A percentile compares a stretch with the other conserved stretches of the same genome.
phyloP scores from a whole-genome alignment of 2,329 filamentous ascomycete species.

The Aspergillus ibericus region DNA sequence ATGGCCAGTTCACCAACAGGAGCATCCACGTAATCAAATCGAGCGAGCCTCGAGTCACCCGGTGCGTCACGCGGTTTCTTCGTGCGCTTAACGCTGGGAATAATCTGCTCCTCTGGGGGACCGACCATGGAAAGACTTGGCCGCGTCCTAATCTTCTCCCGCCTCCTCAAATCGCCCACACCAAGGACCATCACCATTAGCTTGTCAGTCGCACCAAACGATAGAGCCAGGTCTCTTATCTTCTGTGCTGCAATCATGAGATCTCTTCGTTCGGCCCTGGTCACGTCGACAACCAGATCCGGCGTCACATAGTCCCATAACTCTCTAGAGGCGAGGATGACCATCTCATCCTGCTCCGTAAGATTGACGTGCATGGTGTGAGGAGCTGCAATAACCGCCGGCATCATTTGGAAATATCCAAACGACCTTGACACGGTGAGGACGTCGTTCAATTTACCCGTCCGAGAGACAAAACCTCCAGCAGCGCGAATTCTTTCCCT shows the following conservation, averaged over 20 bases:
- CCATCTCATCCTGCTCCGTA: slow-evolving; percentile 87
- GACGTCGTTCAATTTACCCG: slow-evolving; percentile 87
- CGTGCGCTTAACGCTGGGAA: slow-evolving; percentile 63
- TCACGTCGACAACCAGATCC: slow-evolving; percentile 88
- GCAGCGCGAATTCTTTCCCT: slow-evolving; percentile 88
- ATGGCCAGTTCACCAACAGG: slow-evolving; percentile 89
- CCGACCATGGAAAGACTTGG: slow-evolving; percentile 84
- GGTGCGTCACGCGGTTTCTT: slow-evolving; percentile 59
- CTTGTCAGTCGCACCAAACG: slow-evolving; percentile 89
- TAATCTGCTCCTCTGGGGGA: slow-evolving; percentile 64
- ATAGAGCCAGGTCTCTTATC: slow-evolving; percentile 89
- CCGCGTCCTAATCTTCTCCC: slow-evolving; percentile 71
- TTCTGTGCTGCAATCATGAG: slow-evolving; percentile 95
- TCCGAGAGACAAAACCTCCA: slow-evolving; percentile 91
- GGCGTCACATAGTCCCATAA: slow-evolving; percentile 93
- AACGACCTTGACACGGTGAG: slow-evolving; percentile 93
- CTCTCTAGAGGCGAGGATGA: slow-evolving; percentile 85
- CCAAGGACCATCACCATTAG: slow-evolving; percentile 99
- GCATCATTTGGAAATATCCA: slow-evolving; percentile 89
- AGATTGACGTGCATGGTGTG: slow-evolving; percentile 76
- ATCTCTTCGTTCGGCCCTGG: slow-evolving; percentile 79
- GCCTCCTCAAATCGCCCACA: slow-evolving; percentile 83
- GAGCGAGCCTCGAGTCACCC: slow-evolving; percentile 82
- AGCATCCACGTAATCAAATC: slow-evolving; percentile 88
- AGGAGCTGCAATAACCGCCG: slow-evolving; percentile 87